Conservation (phyloP, 176 grass and related monocot genomes). For the Stipa capillata region DNA sequence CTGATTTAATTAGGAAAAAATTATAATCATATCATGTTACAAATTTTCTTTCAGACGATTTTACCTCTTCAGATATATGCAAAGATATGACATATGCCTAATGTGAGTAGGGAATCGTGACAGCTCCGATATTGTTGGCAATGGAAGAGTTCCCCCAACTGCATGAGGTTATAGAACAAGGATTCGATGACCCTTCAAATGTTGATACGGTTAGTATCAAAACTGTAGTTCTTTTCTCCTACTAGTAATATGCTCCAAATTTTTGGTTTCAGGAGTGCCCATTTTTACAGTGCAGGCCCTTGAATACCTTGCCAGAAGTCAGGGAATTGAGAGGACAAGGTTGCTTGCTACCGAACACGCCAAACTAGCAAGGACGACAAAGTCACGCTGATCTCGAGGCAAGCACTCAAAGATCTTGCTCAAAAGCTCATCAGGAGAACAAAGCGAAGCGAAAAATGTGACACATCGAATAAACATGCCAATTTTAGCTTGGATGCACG, state of each 20-base stretch:
- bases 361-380: constrained; percentile 24
- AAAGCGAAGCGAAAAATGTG: constrained; percentile 10
- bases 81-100: neutral
- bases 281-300: constrained; percentile 25
- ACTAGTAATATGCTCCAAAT: neutral
- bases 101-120: constrained; percentile 61
- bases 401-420: constrained; percentile 47
- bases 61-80: neutral
- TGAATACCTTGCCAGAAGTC: constrained; percentile 33
- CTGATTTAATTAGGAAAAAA: neutral
- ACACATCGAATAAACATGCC: neutral
- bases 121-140: constrained; percentile 75
- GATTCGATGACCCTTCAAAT: constrained; percentile 59
- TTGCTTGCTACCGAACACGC: constrained; percentile 43
- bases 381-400: constrained; percentile 31
- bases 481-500: neutral
- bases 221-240: neutral
- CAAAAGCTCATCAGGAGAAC: constrained; percentile 40
- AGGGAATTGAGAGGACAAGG: constrained; percentile 52
- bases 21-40: neutral
- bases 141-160: constrained; percentile 79
- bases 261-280: neutral
- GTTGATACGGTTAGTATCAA: constrained; percentile 41
- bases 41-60: neutral
- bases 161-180: constrained; percentile 44